These are phyloP conservation scores for Petasospora fabianii DNA, from an alignment of 1,139 yeast genomes.

Conservation along the genomic window DNA sequence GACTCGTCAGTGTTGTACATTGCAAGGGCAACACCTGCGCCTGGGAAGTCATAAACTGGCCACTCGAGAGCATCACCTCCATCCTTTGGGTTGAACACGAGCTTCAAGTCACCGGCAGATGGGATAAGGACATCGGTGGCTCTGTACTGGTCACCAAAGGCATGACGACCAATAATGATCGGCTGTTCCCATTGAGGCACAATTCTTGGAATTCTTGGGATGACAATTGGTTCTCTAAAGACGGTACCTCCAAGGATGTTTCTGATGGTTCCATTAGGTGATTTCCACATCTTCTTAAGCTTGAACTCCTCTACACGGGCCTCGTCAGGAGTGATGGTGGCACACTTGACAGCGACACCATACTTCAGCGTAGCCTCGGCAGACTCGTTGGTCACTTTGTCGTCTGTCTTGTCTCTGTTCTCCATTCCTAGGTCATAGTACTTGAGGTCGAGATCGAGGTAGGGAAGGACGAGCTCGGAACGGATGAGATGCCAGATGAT, in stretches of 20 bases:
- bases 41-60: slow-evolving; percentile 54
- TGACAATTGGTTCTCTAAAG: slow-evolving; percentile 78
- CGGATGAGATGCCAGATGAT: slow-evolving; percentile 79
- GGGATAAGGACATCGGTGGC: slow-evolving; percentile 72
- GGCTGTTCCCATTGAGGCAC: slow-evolving; percentile 81
- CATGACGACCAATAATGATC: slow-evolving; percentile 82
- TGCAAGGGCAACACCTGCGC: slow-evolving; percentile 71
- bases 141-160: slow-evolving; percentile 81
- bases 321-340: slow-evolving; percentile 84
- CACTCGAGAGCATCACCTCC: slow-evolving; percentile 41
- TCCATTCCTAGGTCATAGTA: slow-evolving; percentile 74
- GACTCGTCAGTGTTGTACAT: slow-evolving; percentile 85
- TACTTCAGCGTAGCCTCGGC: slow-evolving; percentile 71
- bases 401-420: slow-evolving; percentile 68
- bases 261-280: slow-evolving; percentile 83
- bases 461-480: slow-evolving; percentile 65
- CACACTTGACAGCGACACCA: slow-evolving; percentile 84
- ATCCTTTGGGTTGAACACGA: slow-evolving; percentile 59
- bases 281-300: slow-evolving; percentile 79
- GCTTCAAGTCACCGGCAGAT: slow-evolving; percentile 63
- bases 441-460: slow-evolving; percentile 66
- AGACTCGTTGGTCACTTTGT: slow-evolving; percentile 69
- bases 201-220: slow-evolving; percentile 70
- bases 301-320: slow-evolving; percentile 72
- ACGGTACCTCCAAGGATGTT: slow-evolving; percentile 81